Evolutionary conservation across 805 yeast species (phyloP).

Genomic region (Brettanomyces naardenensis): DNA sequence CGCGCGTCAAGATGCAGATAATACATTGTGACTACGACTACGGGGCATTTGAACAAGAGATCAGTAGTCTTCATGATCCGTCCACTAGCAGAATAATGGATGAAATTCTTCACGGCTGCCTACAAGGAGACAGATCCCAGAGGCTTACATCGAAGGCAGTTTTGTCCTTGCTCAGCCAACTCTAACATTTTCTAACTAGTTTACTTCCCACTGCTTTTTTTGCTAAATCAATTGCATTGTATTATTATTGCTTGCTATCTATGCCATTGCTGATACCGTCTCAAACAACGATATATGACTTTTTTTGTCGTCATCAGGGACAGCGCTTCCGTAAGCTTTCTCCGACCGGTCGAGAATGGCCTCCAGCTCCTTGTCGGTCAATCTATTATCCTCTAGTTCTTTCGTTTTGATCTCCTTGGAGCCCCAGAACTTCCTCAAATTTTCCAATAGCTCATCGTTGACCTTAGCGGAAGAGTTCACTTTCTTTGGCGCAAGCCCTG

Average conservation of each 20-base stretch:
- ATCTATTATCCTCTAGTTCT: slow-evolving; percentile 17
- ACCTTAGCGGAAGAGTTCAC: slow-evolving; percentile 4
- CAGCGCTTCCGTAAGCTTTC: slow-evolving; percentile 28
- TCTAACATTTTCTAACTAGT: slow-evolving; percentile 1
- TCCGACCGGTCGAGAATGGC: slow-evolving; percentile 43
- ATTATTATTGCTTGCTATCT: background rate
- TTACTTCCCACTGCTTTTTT: too few relatives aligned
- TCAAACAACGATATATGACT: slow-evolving; percentile 29
- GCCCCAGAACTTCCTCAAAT: slow-evolving; percentile 32
- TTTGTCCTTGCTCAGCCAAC: slow-evolving; percentile 5
- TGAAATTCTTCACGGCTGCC: slow-evolving; percentile 43
- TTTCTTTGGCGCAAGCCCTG: slow-evolving; percentile 4
- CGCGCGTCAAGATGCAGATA: slow-evolving; percentile 67
- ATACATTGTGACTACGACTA: slow-evolving; percentile 54
- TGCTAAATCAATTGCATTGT: background rate
- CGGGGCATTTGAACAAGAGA: slow-evolving; percentile 27
- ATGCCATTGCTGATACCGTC: slow-evolving; percentile 26
- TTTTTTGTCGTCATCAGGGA: background rate
- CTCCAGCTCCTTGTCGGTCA: slow-evolving; percentile 35
- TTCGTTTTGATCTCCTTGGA: slow-evolving; percentile 26
- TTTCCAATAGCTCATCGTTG: slow-evolving; percentile 19
- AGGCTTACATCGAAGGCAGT: slow-evolving; percentile 43
- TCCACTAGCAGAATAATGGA: slow-evolving; percentile 16
- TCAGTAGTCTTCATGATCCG: slow-evolving; percentile 24
- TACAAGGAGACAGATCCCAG: slow-evolving; percentile 40